A percentile compares a stretch with the other conserved stretches of the same genome.
phyloP scores from a whole-genome alignment of 2,329 filamentous ascomycete genomes.

The Beauveria caledonica region DNA sequence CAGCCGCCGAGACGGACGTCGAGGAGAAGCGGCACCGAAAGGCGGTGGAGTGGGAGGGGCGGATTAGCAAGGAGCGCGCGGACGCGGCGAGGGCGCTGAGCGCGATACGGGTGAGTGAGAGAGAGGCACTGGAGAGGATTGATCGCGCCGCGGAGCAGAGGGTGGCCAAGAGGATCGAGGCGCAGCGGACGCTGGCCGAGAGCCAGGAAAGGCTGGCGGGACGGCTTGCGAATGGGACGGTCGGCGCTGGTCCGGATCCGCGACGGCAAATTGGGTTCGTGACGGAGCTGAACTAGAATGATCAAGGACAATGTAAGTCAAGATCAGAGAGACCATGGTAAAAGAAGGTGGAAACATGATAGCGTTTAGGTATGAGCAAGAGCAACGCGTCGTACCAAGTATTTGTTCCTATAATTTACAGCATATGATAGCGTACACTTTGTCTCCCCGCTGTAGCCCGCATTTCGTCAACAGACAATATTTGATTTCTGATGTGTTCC shows the following conservation, averaged over 20 bases:
- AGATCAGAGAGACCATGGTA: no score
- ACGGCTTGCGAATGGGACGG: conserved; percentile 34
- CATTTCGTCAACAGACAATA: background rate
- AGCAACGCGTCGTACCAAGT: background rate
- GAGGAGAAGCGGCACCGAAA: conserved; percentile 36
- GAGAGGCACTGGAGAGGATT: conserved; percentile 41
- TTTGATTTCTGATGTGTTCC: background rate
- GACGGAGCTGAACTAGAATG: conserved; percentile 38
- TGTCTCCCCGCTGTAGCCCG: no score
- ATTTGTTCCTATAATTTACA: background rate
- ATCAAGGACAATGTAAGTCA: background rate
- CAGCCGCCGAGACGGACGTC: conserved; percentile 37
- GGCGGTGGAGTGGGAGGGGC: conserved; percentile 41
- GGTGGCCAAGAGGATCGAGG: conserved; percentile 36
- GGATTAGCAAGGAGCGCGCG: conserved; percentile 36
- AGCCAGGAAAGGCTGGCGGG: conserved; percentile 32
- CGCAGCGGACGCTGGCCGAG: conserved; percentile 47
- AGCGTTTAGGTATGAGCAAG: background rate
- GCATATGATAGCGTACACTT: background rate
- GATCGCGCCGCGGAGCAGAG: conserved; percentile 39
- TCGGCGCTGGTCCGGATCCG: conserved; percentile 16
- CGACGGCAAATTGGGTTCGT: conserved; percentile 49
- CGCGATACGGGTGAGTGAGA: conserved; percentile 39
- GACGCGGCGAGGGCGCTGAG: conserved; percentile 42
- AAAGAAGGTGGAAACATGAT: no score